phyloP scores from a whole-genome alignment of 208 protist species.

The Trypanosoma rangeli region DNA sequence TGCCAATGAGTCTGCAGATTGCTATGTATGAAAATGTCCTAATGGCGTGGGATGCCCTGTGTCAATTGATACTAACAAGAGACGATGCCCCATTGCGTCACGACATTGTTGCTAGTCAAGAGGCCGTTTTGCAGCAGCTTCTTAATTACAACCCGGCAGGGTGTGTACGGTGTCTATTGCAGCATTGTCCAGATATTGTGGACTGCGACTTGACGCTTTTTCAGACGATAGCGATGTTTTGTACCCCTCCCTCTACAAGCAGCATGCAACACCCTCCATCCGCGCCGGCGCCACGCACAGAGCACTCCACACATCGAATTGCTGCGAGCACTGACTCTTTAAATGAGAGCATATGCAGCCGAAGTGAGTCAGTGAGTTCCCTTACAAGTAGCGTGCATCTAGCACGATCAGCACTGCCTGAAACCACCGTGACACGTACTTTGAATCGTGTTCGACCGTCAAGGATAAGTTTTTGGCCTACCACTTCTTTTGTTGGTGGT shows the following conservation, averaged over 20 bases:
- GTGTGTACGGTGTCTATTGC: slow-evolving; percentile 15
- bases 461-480: slow-evolving; percentile 8
- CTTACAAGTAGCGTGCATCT: neutral
- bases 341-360: neutral
- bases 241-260: slow-evolving; percentile 9
- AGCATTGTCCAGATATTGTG: slow-evolving; percentile 15
- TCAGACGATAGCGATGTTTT: slow-evolving; percentile 13
- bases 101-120: slow-evolving; percentile 1
- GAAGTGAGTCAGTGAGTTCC: neutral
- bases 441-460: neutral
- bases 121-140: slow-evolving; percentile 34
- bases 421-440: neutral
- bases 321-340: neutral
- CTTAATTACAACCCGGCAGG: slow-evolving; percentile 28
- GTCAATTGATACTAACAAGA: neutral
- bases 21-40: slow-evolving; percentile 82
- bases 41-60: slow-evolving; percentile 26
- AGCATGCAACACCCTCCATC: neutral
- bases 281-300: neutral
- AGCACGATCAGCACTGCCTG: neutral
- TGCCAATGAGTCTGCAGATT: slow-evolving; percentile 19
- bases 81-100: neutral
- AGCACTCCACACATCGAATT: neutral
- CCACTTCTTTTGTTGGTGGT: neutral
- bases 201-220: slow-evolving; percentile 16